Evolutionary conservation across 139 green algal species (phyloP).

Genomic region (Microglena sp.): DNA sequence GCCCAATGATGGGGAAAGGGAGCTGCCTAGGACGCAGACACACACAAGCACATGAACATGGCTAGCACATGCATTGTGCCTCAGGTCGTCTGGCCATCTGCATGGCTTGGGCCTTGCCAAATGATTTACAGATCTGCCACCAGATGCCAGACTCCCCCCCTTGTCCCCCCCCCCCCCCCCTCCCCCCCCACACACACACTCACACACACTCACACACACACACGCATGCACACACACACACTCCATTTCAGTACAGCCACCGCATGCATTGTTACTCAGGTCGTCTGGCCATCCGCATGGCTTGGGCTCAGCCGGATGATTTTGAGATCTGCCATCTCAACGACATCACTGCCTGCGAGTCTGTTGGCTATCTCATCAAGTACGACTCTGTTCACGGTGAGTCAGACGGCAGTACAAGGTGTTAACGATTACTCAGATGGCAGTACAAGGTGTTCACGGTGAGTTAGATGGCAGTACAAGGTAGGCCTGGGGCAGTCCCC

Average conservation of each 20-base stretch:
- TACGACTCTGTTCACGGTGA: conserved; percentile 50
- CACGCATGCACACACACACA: too few species aligned
- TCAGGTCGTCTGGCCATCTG: conserved; percentile 36
- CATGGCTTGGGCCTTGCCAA: conserved; percentile 31
- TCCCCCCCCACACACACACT: too few species aligned
- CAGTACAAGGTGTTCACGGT: too few species aligned
- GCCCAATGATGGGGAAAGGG: too few species aligned
- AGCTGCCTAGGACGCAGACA: too few species aligned
- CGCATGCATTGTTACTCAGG: conserved; percentile 5
- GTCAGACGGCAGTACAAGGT: background rate
- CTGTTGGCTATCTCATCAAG: conserved; percentile 68
- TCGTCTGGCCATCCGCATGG: conserved; percentile 35
- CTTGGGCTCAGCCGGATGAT: conserved; percentile 31
- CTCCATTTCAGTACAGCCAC: too few species aligned
- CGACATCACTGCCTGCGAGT: conserved; percentile 53
- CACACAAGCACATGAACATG: too few species aligned
- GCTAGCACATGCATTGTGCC: background rate
- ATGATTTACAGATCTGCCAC: conserved; percentile 44
- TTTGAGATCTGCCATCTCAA: conserved; percentile 65
- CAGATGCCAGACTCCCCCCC: too few species aligned
- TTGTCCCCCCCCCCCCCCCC: too few species aligned
- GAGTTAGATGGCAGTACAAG: too few species aligned
- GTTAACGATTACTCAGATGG: background rate
- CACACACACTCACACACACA: too few species aligned
- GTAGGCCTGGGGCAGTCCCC: too few species aligned